These are phyloP conservation scores for Raffaelea deltoideospora DNA, from an alignment of 2,329 filamentous ascomycete genomes.

Conservation along the genomic window DNA sequence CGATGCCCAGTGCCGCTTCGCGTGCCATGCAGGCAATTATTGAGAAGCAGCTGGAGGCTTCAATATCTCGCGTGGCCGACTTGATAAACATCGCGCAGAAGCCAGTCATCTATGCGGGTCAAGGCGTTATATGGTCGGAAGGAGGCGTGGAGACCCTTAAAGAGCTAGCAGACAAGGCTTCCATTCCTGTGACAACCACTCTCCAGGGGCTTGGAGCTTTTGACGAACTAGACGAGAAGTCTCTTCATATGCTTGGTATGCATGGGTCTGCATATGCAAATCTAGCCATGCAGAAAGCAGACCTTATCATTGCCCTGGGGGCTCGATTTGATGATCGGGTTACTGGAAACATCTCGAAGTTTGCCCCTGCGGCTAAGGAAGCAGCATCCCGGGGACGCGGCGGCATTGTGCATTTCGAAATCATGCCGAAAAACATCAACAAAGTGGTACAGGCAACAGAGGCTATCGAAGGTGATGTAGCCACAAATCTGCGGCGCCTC, in stretches of 20 bases:
- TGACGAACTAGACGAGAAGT: slow-evolving; percentile 86
- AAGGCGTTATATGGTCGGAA: slow-evolving; percentile 68
- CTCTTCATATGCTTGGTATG: slow-evolving; percentile 97
- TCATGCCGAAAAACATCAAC: slow-evolving; percentile 99
- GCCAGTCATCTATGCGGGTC: slow-evolving; percentile 87
- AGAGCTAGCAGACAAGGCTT: slow-evolving; percentile 77
- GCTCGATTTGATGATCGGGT: slow-evolving; percentile 95
- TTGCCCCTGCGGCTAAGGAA: slow-evolving; percentile 74
- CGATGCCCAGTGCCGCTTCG: slow-evolving; percentile 74
- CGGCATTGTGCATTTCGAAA: slow-evolving; percentile 94
- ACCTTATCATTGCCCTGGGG: slow-evolving; percentile 88
- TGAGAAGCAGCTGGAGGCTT: slow-evolving; percentile 54
- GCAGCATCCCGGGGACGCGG: slow-evolving; percentile 76
- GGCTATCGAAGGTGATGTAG: slow-evolving; percentile 86
- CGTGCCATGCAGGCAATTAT: slow-evolving; percentile 62
- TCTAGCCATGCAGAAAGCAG: slow-evolving; percentile 93
- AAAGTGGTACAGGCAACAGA: slow-evolving; percentile 96
- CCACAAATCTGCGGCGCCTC: slow-evolving; percentile 59
- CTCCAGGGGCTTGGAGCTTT: slow-evolving; percentile 85
- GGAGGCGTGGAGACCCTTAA: slow-evolving; percentile 68
- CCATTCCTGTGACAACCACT: slow-evolving; percentile 90
- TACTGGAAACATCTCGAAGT: slow-evolving; percentile 65
- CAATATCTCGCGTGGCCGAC: slow-evolving; percentile 62
- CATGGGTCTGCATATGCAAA: slow-evolving; percentile 95
- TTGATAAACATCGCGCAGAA: slow-evolving; percentile 84